phyloP scores from a whole-genome alignment of 2,329 filamentous ascomycete genomes.

The Colletotrichum sp. region DNA sequence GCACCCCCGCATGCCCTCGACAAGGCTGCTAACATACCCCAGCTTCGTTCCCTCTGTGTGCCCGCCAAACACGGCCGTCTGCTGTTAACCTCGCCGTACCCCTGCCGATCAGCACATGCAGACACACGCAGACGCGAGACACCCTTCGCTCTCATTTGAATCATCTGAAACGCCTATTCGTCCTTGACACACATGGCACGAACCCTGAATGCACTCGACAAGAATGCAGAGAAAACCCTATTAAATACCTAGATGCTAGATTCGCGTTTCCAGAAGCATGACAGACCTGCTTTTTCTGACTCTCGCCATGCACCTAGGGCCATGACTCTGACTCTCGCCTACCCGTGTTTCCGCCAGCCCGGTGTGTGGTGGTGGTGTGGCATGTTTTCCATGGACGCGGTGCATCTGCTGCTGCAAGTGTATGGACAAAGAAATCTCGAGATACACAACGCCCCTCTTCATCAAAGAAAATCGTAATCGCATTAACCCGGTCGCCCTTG shows the following conservation, averaged over 20 bases:
- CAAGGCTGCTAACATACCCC: background rate
- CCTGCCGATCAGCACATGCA: background rate
- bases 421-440: background rate
- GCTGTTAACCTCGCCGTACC: background rate
- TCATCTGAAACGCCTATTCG: constrained; percentile 11
- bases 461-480: background rate
- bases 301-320: background rate
- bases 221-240: background rate
- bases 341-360: background rate
- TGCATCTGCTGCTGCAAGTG: background rate
- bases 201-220: background rate
- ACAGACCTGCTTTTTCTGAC: background rate
- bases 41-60: background rate
- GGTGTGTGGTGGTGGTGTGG: background rate
- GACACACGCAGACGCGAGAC: background rate
- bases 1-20: background rate
- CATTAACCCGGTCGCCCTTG: constrained; percentile 17
- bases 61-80: no score
- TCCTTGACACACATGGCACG: constrained; percentile 12
- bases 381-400: background rate
- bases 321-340: background rate
- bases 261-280: background rate
- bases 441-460: background rate
- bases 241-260: constrained; percentile 11
- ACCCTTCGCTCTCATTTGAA: background rate